A percentile compares a stretch with the other conserved stretches of the same genome.
These are phyloP conservation scores for Petasospora rhodanensis DNA, from an alignment of 1,139 yeast genomes.

Conservation along the genomic window DNA sequence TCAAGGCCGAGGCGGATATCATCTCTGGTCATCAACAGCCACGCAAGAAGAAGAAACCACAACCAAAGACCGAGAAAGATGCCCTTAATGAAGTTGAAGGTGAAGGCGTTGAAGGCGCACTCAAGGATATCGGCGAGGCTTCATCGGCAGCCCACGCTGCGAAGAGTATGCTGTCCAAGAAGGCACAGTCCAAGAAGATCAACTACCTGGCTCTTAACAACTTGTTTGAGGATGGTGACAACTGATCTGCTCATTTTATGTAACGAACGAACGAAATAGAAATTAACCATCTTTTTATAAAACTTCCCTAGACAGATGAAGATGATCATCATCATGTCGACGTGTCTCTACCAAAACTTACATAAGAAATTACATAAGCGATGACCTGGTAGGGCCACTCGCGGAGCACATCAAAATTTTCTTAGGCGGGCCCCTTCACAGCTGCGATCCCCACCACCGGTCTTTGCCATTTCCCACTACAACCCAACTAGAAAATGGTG, in stretches of 20 bases:
- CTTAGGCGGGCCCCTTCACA: no score
- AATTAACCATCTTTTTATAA: no score
- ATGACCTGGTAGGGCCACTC: no score
- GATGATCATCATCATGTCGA: no score
- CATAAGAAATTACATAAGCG: no score
- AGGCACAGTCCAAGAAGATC: slow-evolving; percentile 78
- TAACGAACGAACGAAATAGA: no score
- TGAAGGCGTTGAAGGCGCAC: slow-evolving; percentile 30
- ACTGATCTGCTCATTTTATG: no score
- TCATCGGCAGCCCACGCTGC: slow-evolving; percentile 81
- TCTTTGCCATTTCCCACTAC: neutral
- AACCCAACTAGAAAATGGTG: slow-evolving; percentile 46
- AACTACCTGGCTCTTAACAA: slow-evolving; percentile 76
- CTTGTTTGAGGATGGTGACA: slow-evolving; percentile 42
- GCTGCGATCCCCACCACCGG: no score
- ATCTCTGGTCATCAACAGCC: slow-evolving; percentile 65
- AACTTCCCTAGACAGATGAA: no score
- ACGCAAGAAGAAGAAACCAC: slow-evolving; percentile 31
- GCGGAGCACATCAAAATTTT: no score
- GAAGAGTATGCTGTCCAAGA: slow-evolving; percentile 61
- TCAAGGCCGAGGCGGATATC: slow-evolving; percentile 83
- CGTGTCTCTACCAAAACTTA: no score
- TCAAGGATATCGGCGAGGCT: slow-evolving; percentile 37
- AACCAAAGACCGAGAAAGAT: slow-evolving; percentile 27
- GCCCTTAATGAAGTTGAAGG: slow-evolving; percentile 26